Evolutionary conservation across 2,329 filamentous ascomycete species (phyloP).

Genomic region (Cyclaneusma minus): DNA sequence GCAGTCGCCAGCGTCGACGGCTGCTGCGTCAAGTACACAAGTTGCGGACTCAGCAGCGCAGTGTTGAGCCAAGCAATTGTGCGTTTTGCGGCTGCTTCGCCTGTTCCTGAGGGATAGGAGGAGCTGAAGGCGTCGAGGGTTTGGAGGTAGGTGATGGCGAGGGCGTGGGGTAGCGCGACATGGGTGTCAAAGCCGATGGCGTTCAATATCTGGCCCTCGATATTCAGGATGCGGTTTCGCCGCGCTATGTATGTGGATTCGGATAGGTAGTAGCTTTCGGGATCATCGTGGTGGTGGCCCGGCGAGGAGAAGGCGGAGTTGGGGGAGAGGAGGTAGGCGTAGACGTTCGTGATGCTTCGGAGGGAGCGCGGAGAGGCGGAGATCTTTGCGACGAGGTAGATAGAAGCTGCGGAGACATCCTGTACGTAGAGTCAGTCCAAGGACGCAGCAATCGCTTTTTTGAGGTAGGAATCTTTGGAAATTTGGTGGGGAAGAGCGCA

Average conservation of each 20-base stretch:
- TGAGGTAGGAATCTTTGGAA: neutral
- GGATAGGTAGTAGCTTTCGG: conserved; percentile 50
- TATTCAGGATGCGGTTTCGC: conserved; percentile 48
- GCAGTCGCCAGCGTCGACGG: conserved; percentile 73
- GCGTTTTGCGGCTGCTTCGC: conserved; percentile 41
- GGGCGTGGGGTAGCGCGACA: conserved; percentile 69
- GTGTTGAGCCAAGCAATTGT: conserved; percentile 73
- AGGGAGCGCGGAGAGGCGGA: conserved; percentile 62
- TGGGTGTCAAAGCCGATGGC: conserved; percentile 70
- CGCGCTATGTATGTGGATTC: conserved; percentile 56
- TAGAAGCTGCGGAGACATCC: conserved; percentile 65
- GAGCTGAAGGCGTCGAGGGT: conserved; percentile 53
- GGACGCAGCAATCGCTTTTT: neutral
- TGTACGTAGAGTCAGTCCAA: conserved; percentile 20
- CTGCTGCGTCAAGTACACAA: conserved; percentile 85
- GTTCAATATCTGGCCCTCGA: conserved; percentile 64
- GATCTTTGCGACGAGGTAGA: conserved; percentile 75
- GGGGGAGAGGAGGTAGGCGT: conserved; percentile 60
- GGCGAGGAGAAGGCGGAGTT: conserved; percentile 24
- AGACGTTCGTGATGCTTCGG: conserved; percentile 71
- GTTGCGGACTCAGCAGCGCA: conserved; percentile 70
- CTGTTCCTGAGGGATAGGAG: conserved; percentile 15
- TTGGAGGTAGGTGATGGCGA: conserved; percentile 86
- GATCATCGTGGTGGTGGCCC: conserved; percentile 18
- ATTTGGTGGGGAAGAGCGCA: no score